Evolutionary conservation across 139 green algal genomes (phyloP), one percentile per base, ranked within the genome.

Genomic region (Chlorella sp.): DNA sequence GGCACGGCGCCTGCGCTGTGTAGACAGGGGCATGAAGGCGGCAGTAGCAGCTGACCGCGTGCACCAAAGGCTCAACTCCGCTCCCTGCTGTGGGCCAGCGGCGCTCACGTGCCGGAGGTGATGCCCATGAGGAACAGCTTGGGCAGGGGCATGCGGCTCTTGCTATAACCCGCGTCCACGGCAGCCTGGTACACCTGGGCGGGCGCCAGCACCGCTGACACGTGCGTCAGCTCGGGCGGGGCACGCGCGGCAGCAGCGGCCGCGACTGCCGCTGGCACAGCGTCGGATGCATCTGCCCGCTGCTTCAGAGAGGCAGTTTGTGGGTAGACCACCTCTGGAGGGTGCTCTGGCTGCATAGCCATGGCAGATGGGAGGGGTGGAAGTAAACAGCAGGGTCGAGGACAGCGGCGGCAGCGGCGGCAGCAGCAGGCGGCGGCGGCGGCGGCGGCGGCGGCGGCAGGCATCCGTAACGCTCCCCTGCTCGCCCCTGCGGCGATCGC

Each of bases 101-200:
- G 23, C 68, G 30, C 68, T 74, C 68, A 74, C 68, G 39, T 25
- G 0, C 68, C 68, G 17, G 18, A 32, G 17, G 68, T 36, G 36
- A 74, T n/a, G 68, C 68, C 68, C 68, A 74, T 74, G 36, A 74
- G 34, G 18, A 74, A n/a, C 1, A 74, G 34, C 34, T 51, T 47
- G 68, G 68, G 68, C 68, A 74, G 68, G 4, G 68, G 68, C 2
- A 30, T 38, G 0, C 9, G 32, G 34, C 39, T 6, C 68, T 30
- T 74, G 67, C 2, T 3, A 13, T 41, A 30, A 3, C 17, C 34
- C 11, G 68, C 68, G 23, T 51, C 23, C 34, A 74, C 68, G 11
- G 68, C 34, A 0, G 34, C 32, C 36, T 74, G 36, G 23, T 74
- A 74, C 18, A 51, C 68, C 34, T 74, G 34, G 34, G 34, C 34